These are phyloP conservation scores for Nothomitra cinnamomea DNA, from an alignment of 2,329 filamentous ascomycete genomes.

Conservation along the genomic window DNA sequence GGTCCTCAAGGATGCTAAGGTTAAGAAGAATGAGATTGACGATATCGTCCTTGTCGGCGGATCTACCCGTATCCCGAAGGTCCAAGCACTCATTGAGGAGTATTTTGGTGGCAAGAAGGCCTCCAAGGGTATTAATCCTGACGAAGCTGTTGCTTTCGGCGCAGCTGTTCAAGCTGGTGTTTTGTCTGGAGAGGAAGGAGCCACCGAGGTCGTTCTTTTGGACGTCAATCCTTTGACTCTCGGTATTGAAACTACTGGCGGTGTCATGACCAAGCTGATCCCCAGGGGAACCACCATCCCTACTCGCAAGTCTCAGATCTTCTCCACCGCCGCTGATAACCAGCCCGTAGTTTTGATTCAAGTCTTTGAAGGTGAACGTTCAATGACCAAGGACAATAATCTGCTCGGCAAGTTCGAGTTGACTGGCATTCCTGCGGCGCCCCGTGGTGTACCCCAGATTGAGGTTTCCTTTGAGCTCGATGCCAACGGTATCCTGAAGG, in stretches of 20 bases:
- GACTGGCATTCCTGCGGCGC: constrained; percentile 84
- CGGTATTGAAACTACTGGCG: constrained; percentile 93
- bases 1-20: constrained; percentile 94
- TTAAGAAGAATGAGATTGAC: constrained; percentile 87
- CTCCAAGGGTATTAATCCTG: constrained; percentile 98
- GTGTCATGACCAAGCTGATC: constrained; percentile 95
- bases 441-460: constrained; percentile 92
- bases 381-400: constrained; percentile 95
- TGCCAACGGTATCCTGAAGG: constrained; percentile 95
- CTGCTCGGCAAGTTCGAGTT: constrained; percentile 96
- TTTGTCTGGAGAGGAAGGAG: constrained; percentile 72
- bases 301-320: constrained; percentile 94
- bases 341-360: constrained; percentile 91
- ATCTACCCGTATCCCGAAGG: constrained; percentile 98
- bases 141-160: constrained; percentile 96
- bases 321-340: constrained; percentile 93
- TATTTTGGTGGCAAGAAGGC: constrained; percentile 93
- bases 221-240: constrained; percentile 93
- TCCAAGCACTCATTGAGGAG: constrained; percentile 85
- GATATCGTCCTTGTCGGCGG: constrained; percentile 97
- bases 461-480: constrained; percentile 97
- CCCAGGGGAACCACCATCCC: constrained; percentile 88
- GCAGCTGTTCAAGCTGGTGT: constrained; percentile 95
- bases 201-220: constrained; percentile 75
- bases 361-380: constrained; percentile 86